These are phyloP conservation scores for Smallanthus sonchifolius DNA, from an alignment of 129 eudicot genomes.

Conservation along the genomic window DNA sequence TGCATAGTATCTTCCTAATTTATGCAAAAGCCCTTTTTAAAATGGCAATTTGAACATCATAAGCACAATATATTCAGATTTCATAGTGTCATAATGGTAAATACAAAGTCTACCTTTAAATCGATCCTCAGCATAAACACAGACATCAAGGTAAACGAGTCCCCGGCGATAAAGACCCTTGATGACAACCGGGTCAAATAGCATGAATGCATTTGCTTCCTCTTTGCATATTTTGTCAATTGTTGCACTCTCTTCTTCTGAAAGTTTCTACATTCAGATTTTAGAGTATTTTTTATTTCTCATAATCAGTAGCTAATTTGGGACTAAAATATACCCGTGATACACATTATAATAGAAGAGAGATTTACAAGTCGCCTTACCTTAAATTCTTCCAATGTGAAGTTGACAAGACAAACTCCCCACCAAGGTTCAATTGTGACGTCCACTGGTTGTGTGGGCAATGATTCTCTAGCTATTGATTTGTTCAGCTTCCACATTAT, in stretches of 20 bases:
- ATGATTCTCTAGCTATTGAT: slow-evolving; percentile 89
- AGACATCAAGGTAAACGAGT: slow-evolving; percentile 83
- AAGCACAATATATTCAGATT: background rate
- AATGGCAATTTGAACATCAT: background rate
- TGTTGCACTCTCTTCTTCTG: slow-evolving; percentile 95
- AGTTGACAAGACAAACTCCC: slow-evolving; percentile 97
- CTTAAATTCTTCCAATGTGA: slow-evolving; percentile 95
- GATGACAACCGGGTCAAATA: slow-evolving; percentile 77
- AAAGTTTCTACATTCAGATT: slow-evolving; percentile 63
- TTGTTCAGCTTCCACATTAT: slow-evolving; percentile 99
- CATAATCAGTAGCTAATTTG: background rate
- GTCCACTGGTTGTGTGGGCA: slow-evolving; percentile 91
- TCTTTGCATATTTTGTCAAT: slow-evolving; percentile 96
- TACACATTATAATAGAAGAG: slow-evolving; percentile 4
- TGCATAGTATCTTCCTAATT: background rate
- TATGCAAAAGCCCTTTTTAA: background rate
- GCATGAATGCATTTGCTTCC: slow-evolving; percentile 87
- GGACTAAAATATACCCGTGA: background rate
- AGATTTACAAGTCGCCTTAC: slow-evolving; percentile 31
- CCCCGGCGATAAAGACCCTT: slow-evolving; percentile 92
- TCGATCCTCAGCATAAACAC: slow-evolving; percentile 93
- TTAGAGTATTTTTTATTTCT: background rate
- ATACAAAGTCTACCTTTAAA: slow-evolving; percentile 59
- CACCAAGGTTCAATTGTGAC: slow-evolving; percentile 91
- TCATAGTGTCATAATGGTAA: background rate